Conservation (phyloP, 345 rosid genomes). For the Capsella bursapastoris region DNA sequence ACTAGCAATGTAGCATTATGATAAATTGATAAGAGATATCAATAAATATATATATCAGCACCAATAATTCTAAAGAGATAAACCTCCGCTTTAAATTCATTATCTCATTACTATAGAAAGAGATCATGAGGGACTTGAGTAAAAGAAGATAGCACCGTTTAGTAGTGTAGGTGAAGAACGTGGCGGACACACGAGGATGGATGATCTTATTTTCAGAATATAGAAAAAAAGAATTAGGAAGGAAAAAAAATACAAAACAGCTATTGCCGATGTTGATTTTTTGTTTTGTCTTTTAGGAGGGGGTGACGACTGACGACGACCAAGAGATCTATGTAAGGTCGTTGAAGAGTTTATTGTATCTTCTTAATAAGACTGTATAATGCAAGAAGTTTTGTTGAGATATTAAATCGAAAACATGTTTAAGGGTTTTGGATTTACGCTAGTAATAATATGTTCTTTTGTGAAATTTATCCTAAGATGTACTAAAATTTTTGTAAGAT, state of each 20-base stretch:
- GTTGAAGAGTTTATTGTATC: background rate
- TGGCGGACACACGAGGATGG: slow-evolving; percentile 23
- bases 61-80: background rate
- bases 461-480: background rate
- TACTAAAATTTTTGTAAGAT: background rate
- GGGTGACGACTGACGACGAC: background rate
- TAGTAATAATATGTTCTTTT: background rate
- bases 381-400: background rate
- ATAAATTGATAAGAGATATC: no score
- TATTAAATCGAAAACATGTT: background rate
- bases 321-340: background rate
- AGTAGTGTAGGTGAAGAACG: slow-evolving; percentile 10
- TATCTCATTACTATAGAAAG: background rate
- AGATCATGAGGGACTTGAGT: background rate
- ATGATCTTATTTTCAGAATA: background rate
- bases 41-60: no score
- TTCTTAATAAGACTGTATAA: background rate
- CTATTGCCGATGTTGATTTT: background rate
- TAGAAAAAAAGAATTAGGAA: background rate
- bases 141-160: slow-evolving; percentile 1
- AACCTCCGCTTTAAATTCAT: background rate
- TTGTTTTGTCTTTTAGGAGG: background rate
- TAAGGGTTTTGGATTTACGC: background rate
- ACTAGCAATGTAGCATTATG: no score
- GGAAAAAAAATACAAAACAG: background rate